Conservation (phyloP, 108 stramenopile genomes). For the Fragilaria radians region DNA sequence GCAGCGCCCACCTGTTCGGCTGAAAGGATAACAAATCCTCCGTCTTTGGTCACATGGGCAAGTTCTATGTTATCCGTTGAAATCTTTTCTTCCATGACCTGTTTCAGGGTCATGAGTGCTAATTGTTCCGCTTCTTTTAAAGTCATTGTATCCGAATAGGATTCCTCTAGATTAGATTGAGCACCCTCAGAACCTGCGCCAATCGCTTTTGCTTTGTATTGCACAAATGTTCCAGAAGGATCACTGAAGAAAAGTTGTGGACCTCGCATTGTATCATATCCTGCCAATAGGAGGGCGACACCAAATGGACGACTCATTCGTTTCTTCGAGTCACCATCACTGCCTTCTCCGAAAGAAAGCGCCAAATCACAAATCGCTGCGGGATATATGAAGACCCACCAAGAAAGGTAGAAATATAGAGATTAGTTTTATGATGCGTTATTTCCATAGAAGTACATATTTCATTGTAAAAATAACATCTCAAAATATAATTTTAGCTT, state of each 20-base stretch:
- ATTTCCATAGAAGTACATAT: neutral
- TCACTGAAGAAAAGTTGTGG: slow-evolving; percentile 98
- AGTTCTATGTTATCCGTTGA: slow-evolving; percentile 94
- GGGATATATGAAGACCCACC: too few relatives aligned
- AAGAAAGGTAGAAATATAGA: slow-evolving; percentile 2
- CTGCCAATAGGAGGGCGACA: slow-evolving; percentile 96
- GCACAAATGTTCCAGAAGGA: slow-evolving; percentile 95
- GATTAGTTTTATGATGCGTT: neutral
- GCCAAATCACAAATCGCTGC: slow-evolving; percentile 95
- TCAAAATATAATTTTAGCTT: slow-evolving; percentile 19
- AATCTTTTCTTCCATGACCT: slow-evolving; percentile 99
- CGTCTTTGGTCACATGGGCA: slow-evolving; percentile 84
- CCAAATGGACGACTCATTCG: slow-evolving; percentile 99
- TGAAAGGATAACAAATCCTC: slow-evolving; percentile 86
- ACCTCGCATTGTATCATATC: slow-evolving; percentile 88
- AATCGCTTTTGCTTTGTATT: slow-evolving; percentile 99
- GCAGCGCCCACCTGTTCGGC: slow-evolving; percentile 79
- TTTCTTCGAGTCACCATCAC: slow-evolving; percentile 87
- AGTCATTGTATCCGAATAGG: slow-evolving; percentile 90
- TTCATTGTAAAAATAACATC: neutral
- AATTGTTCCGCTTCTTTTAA: slow-evolving; percentile 93
- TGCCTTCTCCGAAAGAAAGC: slow-evolving; percentile 95
- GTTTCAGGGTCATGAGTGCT: slow-evolving; percentile 89
- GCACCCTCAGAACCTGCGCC: slow-evolving; percentile 97
- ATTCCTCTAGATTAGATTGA: slow-evolving; percentile 90